Percentiles rank a stretch among this genome's conserved stretches.
These are phyloP conservation scores for Arthrobotrys megalospora DNA, from an alignment of 2,329 filamentous ascomycete species.

Conservation along the genomic window DNA sequence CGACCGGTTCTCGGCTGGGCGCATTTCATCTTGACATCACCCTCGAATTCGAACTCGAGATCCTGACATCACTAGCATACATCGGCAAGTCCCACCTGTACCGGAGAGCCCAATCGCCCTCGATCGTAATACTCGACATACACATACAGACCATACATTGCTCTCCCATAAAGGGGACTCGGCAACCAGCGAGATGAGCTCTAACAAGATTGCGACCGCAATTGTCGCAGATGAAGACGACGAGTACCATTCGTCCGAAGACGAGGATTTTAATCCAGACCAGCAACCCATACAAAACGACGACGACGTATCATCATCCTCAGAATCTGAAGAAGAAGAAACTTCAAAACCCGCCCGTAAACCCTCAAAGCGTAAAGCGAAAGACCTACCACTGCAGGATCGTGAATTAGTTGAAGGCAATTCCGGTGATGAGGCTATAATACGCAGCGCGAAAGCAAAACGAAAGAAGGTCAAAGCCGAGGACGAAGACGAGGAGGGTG, in stretches of 20 bases:
- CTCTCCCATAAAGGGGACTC: neutral
- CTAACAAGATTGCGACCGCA: constrained; percentile 69
- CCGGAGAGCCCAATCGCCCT: neutral
- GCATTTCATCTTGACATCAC: constrained; percentile 59
- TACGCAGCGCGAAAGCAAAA: constrained; percentile 64
- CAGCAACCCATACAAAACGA: constrained; percentile 67
- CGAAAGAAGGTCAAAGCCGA: constrained; percentile 63
- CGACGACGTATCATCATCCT: constrained; percentile 69
- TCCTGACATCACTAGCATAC: neutral
- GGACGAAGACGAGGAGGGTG: constrained; percentile 66
- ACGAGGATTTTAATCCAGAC: constrained; percentile 81
- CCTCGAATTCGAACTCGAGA: constrained; percentile 8
- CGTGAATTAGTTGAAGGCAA: constrained; percentile 63
- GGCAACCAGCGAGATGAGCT: constrained; percentile 39
- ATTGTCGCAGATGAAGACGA: constrained; percentile 68
- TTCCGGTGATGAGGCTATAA: constrained; percentile 62
- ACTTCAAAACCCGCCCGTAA: constrained; percentile 64
- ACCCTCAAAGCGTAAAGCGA: constrained; percentile 63
- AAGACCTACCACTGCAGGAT: constrained; percentile 65
- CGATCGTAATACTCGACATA: neutral
- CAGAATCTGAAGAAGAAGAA: constrained; percentile 69
- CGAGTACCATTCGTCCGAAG: constrained; percentile 79
- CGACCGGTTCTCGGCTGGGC: constrained; percentile 28
- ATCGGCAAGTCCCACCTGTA: neutral
- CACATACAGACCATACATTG: too few species aligned